Percentiles rank a stretch among this genome's conserved stretches.
Evolutionary conservation across 352 stramenopile genomes (phyloP).

Genomic region (Pythium brassicae): DNA sequence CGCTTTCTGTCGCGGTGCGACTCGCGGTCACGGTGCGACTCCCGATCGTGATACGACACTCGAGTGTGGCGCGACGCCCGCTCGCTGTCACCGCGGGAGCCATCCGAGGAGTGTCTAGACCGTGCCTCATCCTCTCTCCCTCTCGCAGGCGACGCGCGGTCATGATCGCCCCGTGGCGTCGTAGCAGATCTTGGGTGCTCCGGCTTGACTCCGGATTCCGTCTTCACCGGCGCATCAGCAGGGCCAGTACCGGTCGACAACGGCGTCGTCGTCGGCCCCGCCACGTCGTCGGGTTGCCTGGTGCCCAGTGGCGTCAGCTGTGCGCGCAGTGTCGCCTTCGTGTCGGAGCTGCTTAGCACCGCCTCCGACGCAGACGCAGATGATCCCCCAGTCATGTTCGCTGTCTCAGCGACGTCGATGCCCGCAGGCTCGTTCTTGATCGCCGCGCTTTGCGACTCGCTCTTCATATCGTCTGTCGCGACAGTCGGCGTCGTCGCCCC

Average conservation of each 20-base stretch:
- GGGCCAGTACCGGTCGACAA: neutral
- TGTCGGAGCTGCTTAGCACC: neutral
- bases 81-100: neutral
- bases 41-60: neutral
- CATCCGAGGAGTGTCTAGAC: constrained; percentile 1
- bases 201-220: neutral
- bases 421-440: neutral
- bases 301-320: neutral
- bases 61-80: neutral
- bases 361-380: neutral
- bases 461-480: neutral
- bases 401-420: neutral
- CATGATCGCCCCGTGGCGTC: neutral
- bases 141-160: neutral
- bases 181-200: neutral
- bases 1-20: constrained; percentile 6
- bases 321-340: neutral
- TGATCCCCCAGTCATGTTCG: neutral
- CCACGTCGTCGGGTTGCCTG: neutral
- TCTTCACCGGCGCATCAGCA: neutral
- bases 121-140: neutral
- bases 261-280: neutral
- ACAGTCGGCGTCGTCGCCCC: neutral
- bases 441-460: neutral
- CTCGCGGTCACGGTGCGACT: neutral